Conservation (phyloP, 2,329 filamentous ascomycete species). For the Lecanicillium sp. region DNA sequence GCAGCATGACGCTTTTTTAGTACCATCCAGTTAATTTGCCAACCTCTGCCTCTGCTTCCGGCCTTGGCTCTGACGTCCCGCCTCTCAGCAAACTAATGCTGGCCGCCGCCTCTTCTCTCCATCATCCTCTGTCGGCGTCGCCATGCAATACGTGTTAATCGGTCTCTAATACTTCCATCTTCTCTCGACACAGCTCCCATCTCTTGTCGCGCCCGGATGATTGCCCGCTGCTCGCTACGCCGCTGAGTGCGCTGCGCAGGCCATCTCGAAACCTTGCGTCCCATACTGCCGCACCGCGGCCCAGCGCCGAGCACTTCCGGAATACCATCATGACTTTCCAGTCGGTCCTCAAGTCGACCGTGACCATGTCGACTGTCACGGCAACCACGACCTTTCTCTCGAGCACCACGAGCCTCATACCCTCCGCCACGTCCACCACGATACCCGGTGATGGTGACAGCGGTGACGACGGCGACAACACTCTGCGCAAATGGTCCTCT, state of each 20-base stretch:
- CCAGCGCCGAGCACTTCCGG: background rate
- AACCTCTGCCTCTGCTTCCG: no score
- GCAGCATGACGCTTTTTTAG: no score
- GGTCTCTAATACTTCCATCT: background rate
- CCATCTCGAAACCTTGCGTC: conserved; percentile 1
- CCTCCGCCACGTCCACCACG: conserved; percentile 2
- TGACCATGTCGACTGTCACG: background rate
- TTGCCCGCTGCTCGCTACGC: background rate
- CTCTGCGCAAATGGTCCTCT: conserved; percentile 73
- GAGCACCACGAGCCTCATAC: background rate
- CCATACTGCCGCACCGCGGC: background rate
- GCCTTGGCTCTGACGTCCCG: no score
- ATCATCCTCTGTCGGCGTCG: background rate
- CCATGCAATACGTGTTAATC: background rate
- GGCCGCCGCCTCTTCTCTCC: no score
- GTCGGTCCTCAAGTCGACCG: background rate
- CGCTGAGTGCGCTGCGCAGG: background rate
- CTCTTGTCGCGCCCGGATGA: background rate
- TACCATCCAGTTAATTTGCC: no score
- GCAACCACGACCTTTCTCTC: background rate
- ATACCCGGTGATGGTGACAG: conserved; percentile 15
- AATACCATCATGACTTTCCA: background rate
- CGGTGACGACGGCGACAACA: conserved; percentile 34
- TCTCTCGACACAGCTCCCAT: background rate
- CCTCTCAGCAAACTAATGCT: no score